phyloP scores from a whole-genome alignment of 768 basidiomycete species.

The Serendipita sp. region DNA sequence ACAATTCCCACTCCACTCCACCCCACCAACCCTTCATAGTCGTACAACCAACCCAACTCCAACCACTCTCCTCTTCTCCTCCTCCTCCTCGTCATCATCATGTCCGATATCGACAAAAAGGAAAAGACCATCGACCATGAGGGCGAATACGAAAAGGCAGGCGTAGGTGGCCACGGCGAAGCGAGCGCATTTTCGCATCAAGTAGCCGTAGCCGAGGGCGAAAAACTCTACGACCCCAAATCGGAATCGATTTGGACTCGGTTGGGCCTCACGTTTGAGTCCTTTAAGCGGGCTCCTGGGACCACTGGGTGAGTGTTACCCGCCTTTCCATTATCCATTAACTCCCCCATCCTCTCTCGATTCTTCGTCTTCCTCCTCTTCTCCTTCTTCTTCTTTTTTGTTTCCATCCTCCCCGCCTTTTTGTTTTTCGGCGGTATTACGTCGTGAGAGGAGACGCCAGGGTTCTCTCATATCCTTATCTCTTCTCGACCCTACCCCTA shows the following conservation, averaged over 20 bases:
- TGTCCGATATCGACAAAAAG: neutral
- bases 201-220: neutral
- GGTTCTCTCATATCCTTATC: too few relatives aligned
- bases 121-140: neutral
- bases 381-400: neutral
- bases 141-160: neutral
- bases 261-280: constrained; percentile 20
- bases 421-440: too few relatives aligned
- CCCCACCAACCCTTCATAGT: neutral
- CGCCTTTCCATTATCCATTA: too few relatives aligned
- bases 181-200: neutral
- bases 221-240: constrained; percentile 18
- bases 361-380: too few relatives aligned
- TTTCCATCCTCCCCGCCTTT: neutral
- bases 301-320: constrained; percentile 12
- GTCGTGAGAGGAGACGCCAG: too few relatives aligned
- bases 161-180: neutral
- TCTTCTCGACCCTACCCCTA: neutral
- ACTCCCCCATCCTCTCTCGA: too few relatives aligned
- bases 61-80: neutral
- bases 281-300: constrained; percentile 24
- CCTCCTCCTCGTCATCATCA: neutral
- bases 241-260: constrained; percentile 18
- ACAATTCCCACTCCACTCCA: neutral
- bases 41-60: neutral